Percentiles rank a stretch among this genome's conserved stretches.
These are phyloP conservation scores for Globisporangium okanoganense DNA, from an alignment of 352 stramenopile species.

Conservation along the genomic window DNA sequence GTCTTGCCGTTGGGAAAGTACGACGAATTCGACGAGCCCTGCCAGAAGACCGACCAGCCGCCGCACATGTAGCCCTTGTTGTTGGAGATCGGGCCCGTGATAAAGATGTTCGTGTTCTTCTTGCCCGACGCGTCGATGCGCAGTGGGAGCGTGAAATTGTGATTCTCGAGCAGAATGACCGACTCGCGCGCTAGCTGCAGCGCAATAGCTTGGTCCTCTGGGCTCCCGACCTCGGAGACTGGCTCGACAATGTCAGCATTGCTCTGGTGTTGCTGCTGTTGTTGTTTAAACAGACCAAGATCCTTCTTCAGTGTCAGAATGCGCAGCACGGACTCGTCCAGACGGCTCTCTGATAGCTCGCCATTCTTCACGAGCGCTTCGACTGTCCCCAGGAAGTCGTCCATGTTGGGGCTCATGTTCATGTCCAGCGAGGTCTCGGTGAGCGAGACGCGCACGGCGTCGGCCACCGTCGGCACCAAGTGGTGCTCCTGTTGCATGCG, in stretches of 20 bases:
- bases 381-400: slow-evolving; percentile 46
- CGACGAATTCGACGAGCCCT: slow-evolving; percentile 49
- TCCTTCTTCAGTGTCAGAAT: slow-evolving; percentile 60
- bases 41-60: slow-evolving; percentile 72
- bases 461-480: slow-evolving; percentile 47
- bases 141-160: slow-evolving; percentile 36
- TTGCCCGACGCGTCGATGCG: background rate
- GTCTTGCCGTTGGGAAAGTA: slow-evolving; percentile 63
- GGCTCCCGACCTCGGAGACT: slow-evolving; percentile 34
- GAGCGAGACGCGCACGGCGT: slow-evolving; percentile 72
- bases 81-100: slow-evolving; percentile 58
- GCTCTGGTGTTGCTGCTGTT: slow-evolving; percentile 1
- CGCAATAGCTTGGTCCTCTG: slow-evolving; percentile 45
- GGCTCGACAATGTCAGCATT: background rate
- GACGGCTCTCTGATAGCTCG: slow-evolving; percentile 34
- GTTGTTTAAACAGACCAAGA: slow-evolving; percentile 34
- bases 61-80: slow-evolving; percentile 72
- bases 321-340: slow-evolving; percentile 60
- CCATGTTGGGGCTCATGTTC: slow-evolving; percentile 79
- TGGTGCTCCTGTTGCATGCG: slow-evolving; percentile 84
- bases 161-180: slow-evolving; percentile 79
- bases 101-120: slow-evolving; percentile 34
- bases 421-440: slow-evolving; percentile 90
- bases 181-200: slow-evolving; percentile 73
- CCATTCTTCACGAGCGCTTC: slow-evolving; percentile 45